Evolutionary conservation across 2,329 filamentous ascomycete genomes (phyloP).

Genomic region (Arthrobotrys sphaeroides): DNA sequence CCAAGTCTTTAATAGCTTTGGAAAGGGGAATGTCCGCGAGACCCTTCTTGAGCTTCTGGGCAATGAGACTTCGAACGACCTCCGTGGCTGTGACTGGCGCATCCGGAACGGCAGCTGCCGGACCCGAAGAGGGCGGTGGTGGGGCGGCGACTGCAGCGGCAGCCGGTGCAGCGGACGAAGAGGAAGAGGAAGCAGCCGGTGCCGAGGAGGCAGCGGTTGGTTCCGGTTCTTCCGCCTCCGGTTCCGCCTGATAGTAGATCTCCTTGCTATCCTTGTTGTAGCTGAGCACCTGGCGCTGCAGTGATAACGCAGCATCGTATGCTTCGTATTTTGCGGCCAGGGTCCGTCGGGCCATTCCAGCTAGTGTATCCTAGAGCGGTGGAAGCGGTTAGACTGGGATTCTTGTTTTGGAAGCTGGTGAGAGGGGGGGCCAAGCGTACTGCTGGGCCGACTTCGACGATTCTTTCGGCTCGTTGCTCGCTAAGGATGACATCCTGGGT

Average conservation of each 20-base stretch:
- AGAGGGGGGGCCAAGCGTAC: slow-evolving; percentile 1
- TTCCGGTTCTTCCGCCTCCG: slow-evolving; percentile 87
- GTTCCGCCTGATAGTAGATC: slow-evolving; percentile 99
- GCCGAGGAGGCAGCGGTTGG: slow-evolving; percentile 60
- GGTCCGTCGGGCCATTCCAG: slow-evolving; percentile 96
- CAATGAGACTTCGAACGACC: slow-evolving; percentile 86
- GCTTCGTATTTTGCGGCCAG: slow-evolving; percentile 97
- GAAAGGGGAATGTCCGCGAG: slow-evolving; percentile 85
- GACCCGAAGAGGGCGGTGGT: slow-evolving; percentile 77
- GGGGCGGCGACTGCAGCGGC: slow-evolving; percentile 66
- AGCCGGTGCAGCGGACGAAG: slow-evolving; percentile 61
- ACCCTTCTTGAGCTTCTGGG: slow-evolving; percentile 97
- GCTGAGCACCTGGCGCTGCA: slow-evolving; percentile 96
- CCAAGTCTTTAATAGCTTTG: slow-evolving; percentile 98
- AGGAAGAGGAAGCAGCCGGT: slow-evolving; percentile 63
- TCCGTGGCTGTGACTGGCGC: slow-evolving; percentile 87
- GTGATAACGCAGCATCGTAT: slow-evolving; percentile 94
- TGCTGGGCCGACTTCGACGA: slow-evolving; percentile 95
- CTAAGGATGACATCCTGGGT: slow-evolving; percentile 99
- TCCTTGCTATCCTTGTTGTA: slow-evolving; percentile 99
- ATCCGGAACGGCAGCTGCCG: slow-evolving; percentile 86
- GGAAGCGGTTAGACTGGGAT: background rate
- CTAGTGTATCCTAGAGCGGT: slow-evolving; percentile 76
- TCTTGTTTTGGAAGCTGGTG: background rate
- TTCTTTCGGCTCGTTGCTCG: slow-evolving; percentile 93